These are phyloP conservation scores for Thermomyces lanuginosus DNA, from an alignment of 2,329 filamentous ascomycete species.

Conservation along the genomic window DNA sequence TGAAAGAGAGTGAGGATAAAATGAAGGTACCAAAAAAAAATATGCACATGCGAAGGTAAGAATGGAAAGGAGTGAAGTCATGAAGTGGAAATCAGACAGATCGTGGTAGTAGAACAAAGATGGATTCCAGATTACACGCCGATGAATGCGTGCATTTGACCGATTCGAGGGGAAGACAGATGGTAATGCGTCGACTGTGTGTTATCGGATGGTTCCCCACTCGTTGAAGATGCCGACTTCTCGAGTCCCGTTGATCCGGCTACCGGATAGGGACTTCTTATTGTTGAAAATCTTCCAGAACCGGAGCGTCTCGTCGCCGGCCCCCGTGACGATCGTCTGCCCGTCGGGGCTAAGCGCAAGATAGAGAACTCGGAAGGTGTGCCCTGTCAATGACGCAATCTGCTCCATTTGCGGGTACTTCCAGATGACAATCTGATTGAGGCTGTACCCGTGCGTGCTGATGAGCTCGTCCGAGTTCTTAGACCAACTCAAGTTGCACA, in stretches of 20 bases:
- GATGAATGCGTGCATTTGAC: too few species aligned
- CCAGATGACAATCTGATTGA: slow-evolving; percentile 98
- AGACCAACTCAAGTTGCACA: slow-evolving; percentile 96
- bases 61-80: too few species aligned
- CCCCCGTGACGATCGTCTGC: slow-evolving; percentile 82
- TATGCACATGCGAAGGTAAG: too few species aligned
- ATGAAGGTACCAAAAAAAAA: too few species aligned
- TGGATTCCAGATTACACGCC: too few species aligned
- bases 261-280: slow-evolving; percentile 57
- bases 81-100: too few species aligned
- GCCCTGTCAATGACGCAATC: slow-evolving; percentile 83
- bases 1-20: too few species aligned
- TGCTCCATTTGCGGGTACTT: slow-evolving; percentile 98
- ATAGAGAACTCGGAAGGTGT: slow-evolving; percentile 92
- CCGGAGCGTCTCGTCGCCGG: slow-evolving; percentile 84
- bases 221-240: slow-evolving; percentile 52
- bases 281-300: slow-evolving; percentile 96
- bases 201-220: slow-evolving; percentile 63
- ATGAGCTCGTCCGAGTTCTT: slow-evolving; percentile 97
- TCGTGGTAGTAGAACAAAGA: too few species aligned
- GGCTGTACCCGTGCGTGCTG: slow-evolving; percentile 88
- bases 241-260: too few species aligned
- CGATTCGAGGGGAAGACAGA: too few species aligned
- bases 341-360: slow-evolving; percentile 95
- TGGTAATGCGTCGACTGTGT: neutral